Base-by-base conservation (phyloP, 2,329 filamentous ascomycete genomes). In the Fusarium nisikadoi region DNA sequence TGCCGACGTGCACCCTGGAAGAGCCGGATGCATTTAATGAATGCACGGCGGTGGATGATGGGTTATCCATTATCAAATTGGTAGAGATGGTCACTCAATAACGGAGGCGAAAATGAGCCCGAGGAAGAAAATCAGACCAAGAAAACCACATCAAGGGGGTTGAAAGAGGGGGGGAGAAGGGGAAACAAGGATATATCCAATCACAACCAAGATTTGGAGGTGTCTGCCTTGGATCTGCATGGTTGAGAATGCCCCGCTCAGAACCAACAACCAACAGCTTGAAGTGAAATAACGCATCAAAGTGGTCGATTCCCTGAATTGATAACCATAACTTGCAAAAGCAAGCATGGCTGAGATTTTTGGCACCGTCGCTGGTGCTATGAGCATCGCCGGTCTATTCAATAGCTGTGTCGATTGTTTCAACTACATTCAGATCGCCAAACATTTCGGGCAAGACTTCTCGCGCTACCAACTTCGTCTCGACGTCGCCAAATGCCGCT, bases 321-420 rank as follows among this genome's bases (percentile, higher is more conserved):
- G 1, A 12, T 29, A 6, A 16, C 3, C 9, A 10, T 38, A 11
- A 12, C 17, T 13, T 20, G 6, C 11, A 20, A 39, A 12, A 20
- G 7, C 7, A 20, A 12, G 2, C 4, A 68, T 70, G 47, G 31
- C 64, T 1, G 53, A 67, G 4, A 25, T 63, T 16, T 79, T 79
- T 47, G 62, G 75, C 23, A 53, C 59, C 6, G 68, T 78, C 17
- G 57, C 78, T 23, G 73, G 80, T n/a, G 80, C 76, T 1, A 66
- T 82, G 12, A 79, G 80, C 43, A 62, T 84, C 5, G 81, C 80
- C 25, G 66, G 74, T 4, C 63, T 81, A 17, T 84, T 84, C 49
- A 81, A 79, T 46, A 77, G 77, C 61, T 82, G 79, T 47, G 76
- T 85, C 42, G 77, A 80, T 39, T 82, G 79, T 63, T 85, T 86